Evolutionary conservation across 345 rosid genomes (phyloP).

Genomic region (Erucastrum elatum): DNA sequence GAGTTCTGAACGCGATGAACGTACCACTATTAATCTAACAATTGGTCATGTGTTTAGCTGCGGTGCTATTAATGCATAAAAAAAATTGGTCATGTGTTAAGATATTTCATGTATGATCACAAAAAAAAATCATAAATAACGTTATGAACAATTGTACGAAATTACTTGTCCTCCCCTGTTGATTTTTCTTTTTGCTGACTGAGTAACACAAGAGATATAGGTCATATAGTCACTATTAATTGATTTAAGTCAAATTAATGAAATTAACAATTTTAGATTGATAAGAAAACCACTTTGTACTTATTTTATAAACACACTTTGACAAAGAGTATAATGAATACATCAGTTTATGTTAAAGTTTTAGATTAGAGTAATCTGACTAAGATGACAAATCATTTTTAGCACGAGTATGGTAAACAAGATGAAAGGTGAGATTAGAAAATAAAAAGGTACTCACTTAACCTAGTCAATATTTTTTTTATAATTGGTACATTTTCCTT

Average conservation of each 20-base stretch:
- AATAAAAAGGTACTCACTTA: background rate
- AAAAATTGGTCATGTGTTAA: too few species aligned
- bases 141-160: background rate
- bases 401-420: background rate
- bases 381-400: background rate
- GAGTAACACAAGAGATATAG: background rate
- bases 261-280: background rate
- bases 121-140: background rate
- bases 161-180: background rate
- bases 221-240: background rate
- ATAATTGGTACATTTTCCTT: background rate
- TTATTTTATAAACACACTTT: background rate
- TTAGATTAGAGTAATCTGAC: background rate
- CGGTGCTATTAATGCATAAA: background rate
- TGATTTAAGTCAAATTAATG: background rate
- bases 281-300: background rate
- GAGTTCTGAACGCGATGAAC: background rate
- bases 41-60: background rate
- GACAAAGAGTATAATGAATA: background rate
- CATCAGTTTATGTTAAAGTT: background rate
- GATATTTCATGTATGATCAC: background rate
- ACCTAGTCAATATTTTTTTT: background rate
- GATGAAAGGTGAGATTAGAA: background rate
- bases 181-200: background rate
- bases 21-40: background rate